Evolutionary conservation across 768 basidiomycete genomes (phyloP).

Genomic region (Boletus huronensis): DNA sequence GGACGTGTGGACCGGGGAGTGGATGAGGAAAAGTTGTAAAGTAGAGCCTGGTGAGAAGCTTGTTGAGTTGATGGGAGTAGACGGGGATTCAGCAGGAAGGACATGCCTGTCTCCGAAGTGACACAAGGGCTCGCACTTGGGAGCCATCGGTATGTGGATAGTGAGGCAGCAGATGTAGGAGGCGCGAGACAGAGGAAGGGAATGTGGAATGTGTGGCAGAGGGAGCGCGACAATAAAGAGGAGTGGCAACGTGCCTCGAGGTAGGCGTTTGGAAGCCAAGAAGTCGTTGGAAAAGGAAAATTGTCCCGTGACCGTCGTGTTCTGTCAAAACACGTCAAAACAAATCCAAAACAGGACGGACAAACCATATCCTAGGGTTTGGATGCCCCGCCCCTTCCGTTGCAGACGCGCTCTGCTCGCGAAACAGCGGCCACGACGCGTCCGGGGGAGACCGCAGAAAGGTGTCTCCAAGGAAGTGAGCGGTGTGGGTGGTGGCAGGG

Average conservation of each 20-base stretch:
- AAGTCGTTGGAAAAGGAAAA: conserved; percentile 33
- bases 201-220: conserved; percentile 2
- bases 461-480: background rate
- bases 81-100: conserved; percentile 9
- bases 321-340: conserved; percentile 25
- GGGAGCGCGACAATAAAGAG: conserved; percentile 23
- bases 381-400: background rate
- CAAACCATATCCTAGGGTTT: conserved; percentile 25
- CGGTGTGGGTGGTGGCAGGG: conserved; percentile 12
- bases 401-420: background rate
- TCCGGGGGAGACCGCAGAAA: background rate
- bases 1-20: conserved; percentile 56
- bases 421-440: conserved; percentile 1
- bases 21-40: conserved; percentile 88
- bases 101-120: conserved; percentile 73
- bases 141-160: conserved; percentile 32
- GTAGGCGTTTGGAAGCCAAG: conserved; percentile 23
- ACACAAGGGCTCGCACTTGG: conserved; percentile 71
- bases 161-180: conserved; percentile 8
- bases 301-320: conserved; percentile 37
- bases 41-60: conserved; percentile 56
- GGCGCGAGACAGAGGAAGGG: conserved; percentile 1
- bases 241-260: conserved; percentile 30
- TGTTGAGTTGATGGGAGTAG: conserved; percentile 3
- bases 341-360: conserved; percentile 6